Evolutionary conservation across 2,329 filamentous ascomycete genomes (phyloP), one percentile per base, ranked within the genome.

Genomic region (Basipetospora chlamydospora): DNA sequence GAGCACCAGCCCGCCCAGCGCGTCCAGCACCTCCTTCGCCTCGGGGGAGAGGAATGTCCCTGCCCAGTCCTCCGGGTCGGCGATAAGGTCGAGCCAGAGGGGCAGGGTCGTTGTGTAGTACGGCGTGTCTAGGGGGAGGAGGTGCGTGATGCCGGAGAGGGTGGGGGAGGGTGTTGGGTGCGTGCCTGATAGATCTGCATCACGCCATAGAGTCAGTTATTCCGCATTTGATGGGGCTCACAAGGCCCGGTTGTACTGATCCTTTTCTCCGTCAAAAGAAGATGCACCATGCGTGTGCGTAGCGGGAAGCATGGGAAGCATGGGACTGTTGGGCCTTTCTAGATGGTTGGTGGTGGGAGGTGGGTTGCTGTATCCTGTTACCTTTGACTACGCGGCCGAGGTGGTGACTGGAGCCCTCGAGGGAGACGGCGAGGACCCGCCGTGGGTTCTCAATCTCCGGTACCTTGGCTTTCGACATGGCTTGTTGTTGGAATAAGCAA

Each of bases 61-160:
- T 73, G 13, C 74, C 77, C 7, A 81, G 56, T 34, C 25, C 11
- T 26, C 31, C 3, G 37, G 37, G n/a, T 39, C 31, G 9, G 17
- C 30, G 40, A 77, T 61, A 31, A 77, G 60, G 47, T 81, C 77
- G n/a, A 80, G 61, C 77, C 77, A 81, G 44, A 80, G 61, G 29
- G 76, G 73, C 3, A 80, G 59, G 0, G 60, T 60, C 37, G 72
- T 64, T 17, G 55, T 63, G 58, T 80, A 80, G 58, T 80, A 80
- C 11, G 59, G 47, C 15, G 73, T 80, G 41, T 62, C 61, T 38
- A 80, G 55, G 7, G 55, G 41, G 22, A 76, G 62, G 29, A 56
- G 51, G 46, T 79, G 75, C 12, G 74, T 73, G 23, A 63, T 66
- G 18, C 77, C 76, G 2, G 76, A 74, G 22, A 77, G 57, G 3